phyloP scores from a whole-genome alignment of 139 green algal species.

The Zygnema cylindricum region DNA sequence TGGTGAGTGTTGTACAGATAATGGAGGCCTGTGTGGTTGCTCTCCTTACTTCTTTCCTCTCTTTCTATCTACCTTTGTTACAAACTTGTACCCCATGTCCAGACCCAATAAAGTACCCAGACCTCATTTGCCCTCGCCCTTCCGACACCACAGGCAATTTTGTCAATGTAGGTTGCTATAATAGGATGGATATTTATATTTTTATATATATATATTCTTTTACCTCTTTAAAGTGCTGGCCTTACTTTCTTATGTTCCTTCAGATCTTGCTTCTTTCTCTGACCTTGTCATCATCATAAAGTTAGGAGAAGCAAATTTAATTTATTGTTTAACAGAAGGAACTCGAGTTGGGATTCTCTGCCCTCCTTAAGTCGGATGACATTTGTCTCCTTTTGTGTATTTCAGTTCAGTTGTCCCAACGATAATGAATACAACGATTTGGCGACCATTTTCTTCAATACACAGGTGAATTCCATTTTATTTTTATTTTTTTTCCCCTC shows the following conservation, averaged over 20 bases:
- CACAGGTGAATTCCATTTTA: constrained; percentile 42
- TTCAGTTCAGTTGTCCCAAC: constrained; percentile 62
- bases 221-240: too few relatives aligned
- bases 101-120: constrained; percentile 33
- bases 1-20: constrained; percentile 33
- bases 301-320: too few relatives aligned
- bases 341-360: too few relatives aligned
- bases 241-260: too few relatives aligned
- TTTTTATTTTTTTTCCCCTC: too few relatives aligned
- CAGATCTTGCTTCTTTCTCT: too few relatives aligned
- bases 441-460: constrained; percentile 88
- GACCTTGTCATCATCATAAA: too few relatives aligned
- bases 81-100: constrained; percentile 65
- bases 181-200: too few relatives aligned
- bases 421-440: constrained; percentile 80
- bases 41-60: constrained; percentile 46
- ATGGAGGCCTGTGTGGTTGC: constrained; percentile 58
- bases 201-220: too few relatives aligned
- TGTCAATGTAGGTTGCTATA: constrained; percentile 63
- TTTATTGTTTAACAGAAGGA: too few relatives aligned
- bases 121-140: constrained; percentile 71
- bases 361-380: not conserved
- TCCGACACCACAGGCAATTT: constrained; percentile 76
- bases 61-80: constrained; percentile 58
- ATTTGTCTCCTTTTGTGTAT: not conserved